Evolutionary conservation across 169 alveolate genomes (phyloP).

Genomic region (Plasmodium adleri): DNA sequence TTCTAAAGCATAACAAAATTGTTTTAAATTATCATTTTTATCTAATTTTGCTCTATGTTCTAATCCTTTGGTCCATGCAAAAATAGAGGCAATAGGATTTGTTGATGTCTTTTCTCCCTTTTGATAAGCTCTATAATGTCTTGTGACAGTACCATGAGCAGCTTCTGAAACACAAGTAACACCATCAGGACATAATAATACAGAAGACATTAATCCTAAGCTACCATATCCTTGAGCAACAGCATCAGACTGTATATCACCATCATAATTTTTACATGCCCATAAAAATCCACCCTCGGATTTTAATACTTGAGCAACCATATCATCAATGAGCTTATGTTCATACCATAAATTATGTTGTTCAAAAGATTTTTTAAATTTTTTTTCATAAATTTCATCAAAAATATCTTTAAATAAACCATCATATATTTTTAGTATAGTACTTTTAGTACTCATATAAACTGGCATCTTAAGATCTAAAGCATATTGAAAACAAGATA

Average conservation of each 20-base stretch:
- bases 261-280: conserved; percentile 99
- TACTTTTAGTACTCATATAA: conserved; percentile 93
- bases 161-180: conserved; percentile 95
- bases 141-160: conserved; percentile 97
- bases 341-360: conserved; percentile 91
- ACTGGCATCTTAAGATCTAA: conserved; percentile 91
- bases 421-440: conserved; percentile 94
- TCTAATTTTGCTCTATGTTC: conserved; percentile 91
- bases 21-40: conserved; percentile 86
- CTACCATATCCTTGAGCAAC: conserved; percentile 97
- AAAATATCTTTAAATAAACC: conserved; percentile 96
- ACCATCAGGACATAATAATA: conserved; percentile 95
- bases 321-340: conserved; percentile 97
- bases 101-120: conserved; percentile 94
- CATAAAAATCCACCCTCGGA: conserved; percentile 97
- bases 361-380: conserved; percentile 90
- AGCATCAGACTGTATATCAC: conserved; percentile 96
- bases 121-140: conserved; percentile 93
- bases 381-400: conserved; percentile 89
- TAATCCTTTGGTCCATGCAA: conserved; percentile 97
- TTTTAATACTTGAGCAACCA: conserved; percentile 96
- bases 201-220: conserved; percentile 96
- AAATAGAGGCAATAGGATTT: conserved; percentile 96
- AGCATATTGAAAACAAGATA: conserved; percentile 93
- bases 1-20: conserved; percentile 92